Percentiles rank a stretch among this genome's conserved stretches.
Evolutionary conservation across 176 grass and related monocot genomes (phyloP).

Genomic region (Phoenix dactylifera): DNA sequence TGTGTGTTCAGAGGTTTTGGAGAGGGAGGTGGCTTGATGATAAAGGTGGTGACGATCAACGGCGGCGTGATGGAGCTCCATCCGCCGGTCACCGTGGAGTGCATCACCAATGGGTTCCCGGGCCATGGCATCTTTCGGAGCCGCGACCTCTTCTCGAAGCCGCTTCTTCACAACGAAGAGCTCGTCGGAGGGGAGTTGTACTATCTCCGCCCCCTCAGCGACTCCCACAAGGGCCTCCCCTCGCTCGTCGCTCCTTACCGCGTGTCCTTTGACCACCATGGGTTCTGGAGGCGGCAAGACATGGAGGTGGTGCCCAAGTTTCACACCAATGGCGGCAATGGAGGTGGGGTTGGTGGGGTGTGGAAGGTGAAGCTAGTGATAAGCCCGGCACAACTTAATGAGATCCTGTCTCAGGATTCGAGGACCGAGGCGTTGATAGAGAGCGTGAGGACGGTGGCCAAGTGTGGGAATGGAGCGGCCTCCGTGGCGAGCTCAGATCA

Average conservation of each 20-base stretch:
- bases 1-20: background rate
- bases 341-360: background rate
- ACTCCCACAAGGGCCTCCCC: background rate
- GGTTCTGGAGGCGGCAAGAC: background rate
- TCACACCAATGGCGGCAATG: background rate
- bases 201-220: conserved; percentile 2
- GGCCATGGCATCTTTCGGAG: background rate
- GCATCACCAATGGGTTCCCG: conserved; percentile 3
- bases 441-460: conserved; percentile 6
- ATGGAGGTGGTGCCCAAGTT: background rate
- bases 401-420: background rate
- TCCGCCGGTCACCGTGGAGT: background rate
- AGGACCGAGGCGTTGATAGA: background rate
- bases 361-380: conserved; percentile 11
- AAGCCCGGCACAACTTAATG: background rate
- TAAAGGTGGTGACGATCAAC: conserved; percentile 3
- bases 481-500: conserved; percentile 2
- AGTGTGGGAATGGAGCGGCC: background rate
- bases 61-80: conserved; percentile 1
- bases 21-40: background rate
- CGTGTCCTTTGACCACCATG: background rate
- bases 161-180: conserved; percentile 1
- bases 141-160: background rate
- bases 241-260: background rate
- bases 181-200: background rate